Conservation (phyloP, 495 filamentous ascomycete species). For the Tetracladium marchalianum region DNA sequence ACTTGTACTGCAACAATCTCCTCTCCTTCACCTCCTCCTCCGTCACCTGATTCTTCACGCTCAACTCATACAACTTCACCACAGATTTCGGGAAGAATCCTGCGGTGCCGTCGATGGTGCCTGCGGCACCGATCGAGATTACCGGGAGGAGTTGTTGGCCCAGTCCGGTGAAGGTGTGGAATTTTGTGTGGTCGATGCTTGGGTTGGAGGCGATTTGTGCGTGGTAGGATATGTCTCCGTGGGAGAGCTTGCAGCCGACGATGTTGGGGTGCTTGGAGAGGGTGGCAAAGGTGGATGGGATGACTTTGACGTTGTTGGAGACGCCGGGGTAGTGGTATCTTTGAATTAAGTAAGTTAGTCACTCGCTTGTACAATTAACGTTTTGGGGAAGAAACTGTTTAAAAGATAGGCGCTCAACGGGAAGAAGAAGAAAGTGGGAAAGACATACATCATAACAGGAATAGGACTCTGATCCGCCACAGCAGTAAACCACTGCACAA, state of each 20-base stretch:
- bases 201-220: slow-evolving; percentile 44
- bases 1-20: slow-evolving; percentile 41
- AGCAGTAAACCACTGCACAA: slow-evolving; percentile 42
- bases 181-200: slow-evolving; percentile 34
- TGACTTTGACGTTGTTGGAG: slow-evolving; percentile 46
- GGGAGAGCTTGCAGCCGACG: slow-evolving; percentile 60
- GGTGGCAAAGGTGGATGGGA: slow-evolving; percentile 41
- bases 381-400: too few species aligned
- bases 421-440: neutral
- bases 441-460: slow-evolving; percentile 40
- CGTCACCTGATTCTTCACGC: slow-evolving; percentile 24
- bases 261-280: slow-evolving; percentile 49
- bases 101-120: slow-evolving; percentile 54
- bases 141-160: slow-evolving; percentile 56
- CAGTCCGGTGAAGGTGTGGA: slow-evolving; percentile 53
- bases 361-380: too few species aligned
- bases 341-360: neutral
- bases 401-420: neutral
- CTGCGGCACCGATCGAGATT: slow-evolving; percentile 46
- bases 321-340: slow-evolving; percentile 61
- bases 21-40: slow-evolving; percentile 30
- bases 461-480: slow-evolving; percentile 44
- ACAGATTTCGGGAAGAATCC: slow-evolving; percentile 52
- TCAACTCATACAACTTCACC: slow-evolving; percentile 41
- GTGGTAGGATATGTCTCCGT: slow-evolving; percentile 53